Conservation (phyloP, 2,329 filamentous ascomycete genomes). For the Domatiomyces globalis region DNA sequence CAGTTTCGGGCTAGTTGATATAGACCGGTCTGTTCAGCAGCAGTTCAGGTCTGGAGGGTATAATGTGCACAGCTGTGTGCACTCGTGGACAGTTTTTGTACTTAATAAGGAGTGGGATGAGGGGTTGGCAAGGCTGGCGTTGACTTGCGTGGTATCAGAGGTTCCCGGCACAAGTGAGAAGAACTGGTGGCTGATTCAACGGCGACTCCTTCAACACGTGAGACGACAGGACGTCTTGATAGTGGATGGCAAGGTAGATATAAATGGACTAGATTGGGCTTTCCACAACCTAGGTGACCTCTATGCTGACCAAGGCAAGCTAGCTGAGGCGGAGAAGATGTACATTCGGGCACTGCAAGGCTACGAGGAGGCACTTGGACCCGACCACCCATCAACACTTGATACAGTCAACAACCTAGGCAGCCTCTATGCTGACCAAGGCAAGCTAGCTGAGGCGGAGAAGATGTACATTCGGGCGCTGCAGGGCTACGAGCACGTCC, state of each 20-base stretch:
- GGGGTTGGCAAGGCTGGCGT: slow-evolving; percentile 1
- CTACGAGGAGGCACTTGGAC: too few relatives aligned
- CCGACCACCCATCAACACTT: too few relatives aligned
- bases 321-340: too few relatives aligned
- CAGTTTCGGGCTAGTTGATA: slow-evolving; percentile 8
- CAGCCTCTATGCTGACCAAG: too few relatives aligned
- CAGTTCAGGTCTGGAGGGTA: slow-evolving; percentile 9
- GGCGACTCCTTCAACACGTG: neutral
- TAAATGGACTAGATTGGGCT: slow-evolving; percentile 1
- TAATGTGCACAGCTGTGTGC: slow-evolving; percentile 12
- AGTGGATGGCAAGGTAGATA: neutral
- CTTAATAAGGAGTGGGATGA: slow-evolving; percentile 8
- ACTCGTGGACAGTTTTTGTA: slow-evolving; percentile 11
- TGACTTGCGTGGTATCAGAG: neutral
- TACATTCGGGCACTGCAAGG: too few relatives aligned
- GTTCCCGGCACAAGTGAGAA: neutral
- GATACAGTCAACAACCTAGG: too few relatives aligned
- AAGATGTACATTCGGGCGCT: slow-evolving; percentile 21
- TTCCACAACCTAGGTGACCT: slow-evolving; percentile 21
- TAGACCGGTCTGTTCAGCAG: neutral
- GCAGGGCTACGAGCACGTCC: neutral
- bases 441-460: too few relatives aligned
- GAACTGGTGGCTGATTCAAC: neutral
- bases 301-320: slow-evolving; percentile 19
- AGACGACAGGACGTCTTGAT: slow-evolving; percentile 3